phyloP scores from a whole-genome alignment of 371 early-diverging fungal species.

The Mortierella sp. region DNA sequence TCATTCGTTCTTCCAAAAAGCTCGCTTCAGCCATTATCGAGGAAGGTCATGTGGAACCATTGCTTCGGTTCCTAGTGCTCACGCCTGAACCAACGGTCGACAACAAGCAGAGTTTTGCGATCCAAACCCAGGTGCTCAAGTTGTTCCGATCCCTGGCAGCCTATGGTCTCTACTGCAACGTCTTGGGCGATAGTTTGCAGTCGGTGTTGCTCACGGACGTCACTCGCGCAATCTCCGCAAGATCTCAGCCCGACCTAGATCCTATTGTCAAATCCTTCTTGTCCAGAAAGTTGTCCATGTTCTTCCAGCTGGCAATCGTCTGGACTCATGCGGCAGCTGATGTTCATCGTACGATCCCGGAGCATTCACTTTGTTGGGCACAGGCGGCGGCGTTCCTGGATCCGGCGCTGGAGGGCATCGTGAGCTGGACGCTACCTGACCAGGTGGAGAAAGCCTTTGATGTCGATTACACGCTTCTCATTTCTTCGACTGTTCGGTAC shows the following conservation, averaged over 20 bases:
- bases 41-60: conserved; percentile 56
- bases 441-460: conserved; percentile 9
- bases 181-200: conserved; percentile 52
- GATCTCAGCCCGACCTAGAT: conserved; percentile 16
- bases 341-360: conserved; percentile 67
- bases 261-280: conserved; percentile 59
- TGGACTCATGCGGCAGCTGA: conserved; percentile 67
- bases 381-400: conserved; percentile 64
- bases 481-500: conserved; percentile 62
- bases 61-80: conserved; percentile 61
- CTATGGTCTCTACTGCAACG: conserved; percentile 66
- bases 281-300: conserved; percentile 61
- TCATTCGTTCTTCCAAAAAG: conserved; percentile 63
- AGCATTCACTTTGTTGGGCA: conserved; percentile 71
- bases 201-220: conserved; percentile 38
- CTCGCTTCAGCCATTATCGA: conserved; percentile 61
- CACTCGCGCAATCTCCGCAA: conserved; percentile 18
- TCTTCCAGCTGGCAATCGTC: conserved; percentile 60
- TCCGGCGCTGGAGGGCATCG: conserved; percentile 35
- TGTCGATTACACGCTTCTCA: conserved; percentile 28
- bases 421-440: conserved; percentile 18
- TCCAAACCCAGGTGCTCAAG: conserved; percentile 64
- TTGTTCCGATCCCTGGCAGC: conserved; percentile 62
- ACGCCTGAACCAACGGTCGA: conserved; percentile 58
- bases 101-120: conserved; percentile 46